Base-by-base conservation (phyloP, 2,329 filamentous ascomycete genomes). In the Sporothrix humicola region DNA sequence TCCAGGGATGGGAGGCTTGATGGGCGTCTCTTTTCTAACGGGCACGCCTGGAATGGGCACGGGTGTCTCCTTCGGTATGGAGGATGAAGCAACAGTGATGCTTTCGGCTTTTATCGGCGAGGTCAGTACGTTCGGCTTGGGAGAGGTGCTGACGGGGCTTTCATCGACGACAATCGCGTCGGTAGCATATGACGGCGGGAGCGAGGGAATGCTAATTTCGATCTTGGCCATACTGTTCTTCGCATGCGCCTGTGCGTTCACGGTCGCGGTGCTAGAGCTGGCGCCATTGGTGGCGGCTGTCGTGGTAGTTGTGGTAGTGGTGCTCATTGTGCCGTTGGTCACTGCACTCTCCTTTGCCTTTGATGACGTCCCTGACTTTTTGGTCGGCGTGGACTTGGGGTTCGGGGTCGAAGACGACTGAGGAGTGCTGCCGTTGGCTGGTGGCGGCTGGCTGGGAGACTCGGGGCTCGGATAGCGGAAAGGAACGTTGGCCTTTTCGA, bases 201-300 rank as follows among this genome's bases (percentile, higher is more conserved):
- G 73, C 8, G 69, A 82, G 3, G 86, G 85, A 74, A 87, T 84
- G 9, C 82, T 80, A 68, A 87, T 83, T 76, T 87, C 85, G 69
- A 87, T 82, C 69, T 80, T 83, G 71, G 82, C 78, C 20, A 81
- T 79, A 12, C 9, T 56, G 65, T 82, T 83, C 2, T 80, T 79
- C 42, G 77, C 77, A 58, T 82, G 77, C 10, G 81, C 75, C 73
- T 83, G 80, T 8, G 73, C 76, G 66, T 78, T 79, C 13, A 56
- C 71, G 1, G 73, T 72, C 59, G 3, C 71, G 74, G 48, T 56
- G 77, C 79, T 37, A 76, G 76, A 12, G 75, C 73, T 52, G 72
- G 74, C 31, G 76, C 69, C 73, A 76, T 79, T 59, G 77, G 75
- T n/a, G 76, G 73, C 46, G 74, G 74, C 26, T 2, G 42, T 20